These are phyloP conservation scores for Brettanomyces bruxellensis DNA, from an alignment of 805 yeast genomes.

Conservation along the genomic window DNA sequence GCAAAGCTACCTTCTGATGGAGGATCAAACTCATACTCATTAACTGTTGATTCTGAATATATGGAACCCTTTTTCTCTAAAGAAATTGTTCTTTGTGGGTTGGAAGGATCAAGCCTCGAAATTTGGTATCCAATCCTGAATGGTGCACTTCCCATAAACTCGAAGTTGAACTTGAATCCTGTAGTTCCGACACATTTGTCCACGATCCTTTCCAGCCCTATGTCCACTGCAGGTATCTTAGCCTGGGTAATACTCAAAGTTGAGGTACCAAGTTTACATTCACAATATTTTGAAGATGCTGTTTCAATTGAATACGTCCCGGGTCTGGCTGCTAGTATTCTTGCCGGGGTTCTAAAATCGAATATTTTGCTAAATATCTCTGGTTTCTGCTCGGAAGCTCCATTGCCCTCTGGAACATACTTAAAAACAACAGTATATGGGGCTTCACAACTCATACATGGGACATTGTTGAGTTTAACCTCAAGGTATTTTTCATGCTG, in stretches of 20 bases:
- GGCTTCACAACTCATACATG: slow-evolving; percentile 29
- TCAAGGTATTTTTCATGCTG: slow-evolving; percentile 25
- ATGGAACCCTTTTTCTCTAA: slow-evolving; percentile 21
- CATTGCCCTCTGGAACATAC: slow-evolving; percentile 21
- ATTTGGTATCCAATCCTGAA: slow-evolving; percentile 58
- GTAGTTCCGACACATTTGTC: slow-evolving; percentile 91
- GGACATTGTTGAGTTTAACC: slow-evolving; percentile 16
- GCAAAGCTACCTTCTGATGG: slow-evolving; percentile 72
- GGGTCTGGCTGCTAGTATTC: slow-evolving; percentile 38
- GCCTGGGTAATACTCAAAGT: slow-evolving; percentile 37
- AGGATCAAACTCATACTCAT: slow-evolving; percentile 62
- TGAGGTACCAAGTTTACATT: slow-evolving; percentile 56
- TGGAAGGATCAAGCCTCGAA: slow-evolving; percentile 39
- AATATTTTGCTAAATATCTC: slow-evolving; percentile 16
- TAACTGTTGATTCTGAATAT: slow-evolving; percentile 21
- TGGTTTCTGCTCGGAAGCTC: slow-evolving; percentile 1
- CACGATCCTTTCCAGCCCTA: slow-evolving; percentile 49
- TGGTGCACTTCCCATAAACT: slow-evolving; percentile 76
- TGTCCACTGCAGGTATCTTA: slow-evolving; percentile 30
- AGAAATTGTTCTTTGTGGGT: slow-evolving; percentile 14
- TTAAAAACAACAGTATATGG: slow-evolving; percentile 36
- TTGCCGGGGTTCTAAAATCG: slow-evolving; percentile 19
- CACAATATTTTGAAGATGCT: slow-evolving; percentile 55
- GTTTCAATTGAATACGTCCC: slow-evolving; percentile 57
- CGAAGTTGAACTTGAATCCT: slow-evolving; percentile 64